phyloP scores from a whole-genome alignment of 2,329 filamentous ascomycete species.

The Aspergillus niger region DNA sequence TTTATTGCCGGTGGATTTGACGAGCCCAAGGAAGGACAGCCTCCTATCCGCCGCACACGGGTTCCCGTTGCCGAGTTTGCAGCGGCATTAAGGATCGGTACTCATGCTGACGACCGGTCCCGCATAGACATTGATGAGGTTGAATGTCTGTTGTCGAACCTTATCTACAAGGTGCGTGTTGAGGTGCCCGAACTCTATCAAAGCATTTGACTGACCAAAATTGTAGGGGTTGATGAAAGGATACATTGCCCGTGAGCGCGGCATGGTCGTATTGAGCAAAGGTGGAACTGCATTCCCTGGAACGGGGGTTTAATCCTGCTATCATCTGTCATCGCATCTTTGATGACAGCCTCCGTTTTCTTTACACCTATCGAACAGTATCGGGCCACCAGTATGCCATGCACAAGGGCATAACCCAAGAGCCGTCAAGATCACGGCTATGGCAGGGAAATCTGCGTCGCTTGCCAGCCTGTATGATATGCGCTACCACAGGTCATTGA shows the following conservation, averaged over 20 bases:
- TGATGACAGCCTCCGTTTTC: neutral
- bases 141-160: conserved; percentile 90
- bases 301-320: conserved; percentile 68
- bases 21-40: conserved; percentile 68
- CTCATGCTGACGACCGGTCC: conserved; percentile 52
- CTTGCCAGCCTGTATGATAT: neutral
- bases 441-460: neutral
- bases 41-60: conserved; percentile 66
- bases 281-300: conserved; percentile 84
- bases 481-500: neutral
- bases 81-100: conserved; percentile 76
- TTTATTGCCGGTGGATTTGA: conserved; percentile 84
- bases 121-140: conserved; percentile 85
- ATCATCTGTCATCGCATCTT: neutral
- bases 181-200: neutral
- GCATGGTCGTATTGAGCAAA: conserved; percentile 90
- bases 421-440: neutral
- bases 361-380: neutral
- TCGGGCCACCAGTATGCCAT: neutral
- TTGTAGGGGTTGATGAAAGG: conserved; percentile 92
- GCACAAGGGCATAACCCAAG: neutral
- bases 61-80: conserved; percentile 82
- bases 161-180: conserved; percentile 88
- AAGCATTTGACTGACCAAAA: conserved; percentile 16
- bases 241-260: conserved; percentile 89